These are phyloP conservation scores for Calonectria henricotiae DNA, from an alignment of 2,329 filamentous ascomycete genomes.

Conservation along the genomic window DNA sequence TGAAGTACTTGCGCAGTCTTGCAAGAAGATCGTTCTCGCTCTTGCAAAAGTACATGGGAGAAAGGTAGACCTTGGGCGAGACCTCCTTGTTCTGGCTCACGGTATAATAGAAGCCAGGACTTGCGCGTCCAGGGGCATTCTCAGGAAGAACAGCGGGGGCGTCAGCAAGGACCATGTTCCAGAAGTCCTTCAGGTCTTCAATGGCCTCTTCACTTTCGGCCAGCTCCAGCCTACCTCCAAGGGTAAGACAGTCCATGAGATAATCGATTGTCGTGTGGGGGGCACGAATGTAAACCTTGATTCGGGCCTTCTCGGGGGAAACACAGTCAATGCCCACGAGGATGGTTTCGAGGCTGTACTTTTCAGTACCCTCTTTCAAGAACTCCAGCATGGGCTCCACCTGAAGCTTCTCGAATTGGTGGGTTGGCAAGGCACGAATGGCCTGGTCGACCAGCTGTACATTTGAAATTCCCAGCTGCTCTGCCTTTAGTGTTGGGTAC, in stretches of 20 bases:
- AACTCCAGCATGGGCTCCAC: slow-evolving; percentile 14
- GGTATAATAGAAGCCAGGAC: slow-evolving; percentile 19
- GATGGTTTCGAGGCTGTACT: slow-evolving; percentile 4
- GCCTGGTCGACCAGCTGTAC: slow-evolving; percentile 7
- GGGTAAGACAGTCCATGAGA: slow-evolving; percentile 10
- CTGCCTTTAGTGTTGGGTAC: slow-evolving; percentile 6
- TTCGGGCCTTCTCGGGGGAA: background rate
- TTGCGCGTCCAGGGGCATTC: slow-evolving; percentile 2
- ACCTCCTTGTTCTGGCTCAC: slow-evolving; percentile 20
- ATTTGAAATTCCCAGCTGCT: slow-evolving; percentile 3
- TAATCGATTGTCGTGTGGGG: slow-evolving; percentile 11
- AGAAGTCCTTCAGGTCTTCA: slow-evolving; percentile 13
- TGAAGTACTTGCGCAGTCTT: slow-evolving; percentile 16
- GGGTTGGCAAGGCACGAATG: background rate
- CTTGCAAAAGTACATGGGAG: slow-evolving; percentile 18
- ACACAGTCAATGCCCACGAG: slow-evolving; percentile 6
- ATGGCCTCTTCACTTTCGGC: slow-evolving; percentile 14
- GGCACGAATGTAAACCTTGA: slow-evolving; percentile 14
- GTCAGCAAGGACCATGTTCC: slow-evolving; percentile 17
- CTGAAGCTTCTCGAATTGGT: background rate
- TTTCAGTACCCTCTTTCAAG: slow-evolving; percentile 9
- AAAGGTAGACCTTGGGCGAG: slow-evolving; percentile 16
- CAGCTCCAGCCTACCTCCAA: slow-evolving; percentile 8
- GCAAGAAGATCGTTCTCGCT: slow-evolving; percentile 10
- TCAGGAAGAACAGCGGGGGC: slow-evolving; percentile 2